These are phyloP conservation scores for Angophora floribunda DNA, from an alignment of 345 rosid species.

Conservation along the genomic window DNA sequence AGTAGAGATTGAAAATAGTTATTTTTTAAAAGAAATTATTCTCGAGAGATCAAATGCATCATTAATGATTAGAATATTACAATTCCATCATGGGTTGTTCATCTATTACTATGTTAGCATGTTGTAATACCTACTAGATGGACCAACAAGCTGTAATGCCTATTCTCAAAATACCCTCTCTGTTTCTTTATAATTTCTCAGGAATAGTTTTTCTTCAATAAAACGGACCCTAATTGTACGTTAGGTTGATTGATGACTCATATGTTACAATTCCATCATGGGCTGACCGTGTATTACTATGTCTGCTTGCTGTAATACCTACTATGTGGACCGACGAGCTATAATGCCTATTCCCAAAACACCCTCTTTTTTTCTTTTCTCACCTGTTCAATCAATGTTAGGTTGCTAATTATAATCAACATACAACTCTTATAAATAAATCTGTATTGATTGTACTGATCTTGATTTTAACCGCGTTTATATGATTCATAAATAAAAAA, in stretches of 20 bases:
- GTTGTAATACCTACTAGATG: too few relatives aligned
- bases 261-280: background rate
- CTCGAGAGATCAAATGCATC: too few relatives aligned
- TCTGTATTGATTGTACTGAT: background rate
- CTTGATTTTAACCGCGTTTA: background rate
- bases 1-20: too few relatives aligned
- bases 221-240: background rate
- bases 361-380: background rate
- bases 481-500: background rate
- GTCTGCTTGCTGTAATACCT: background rate
- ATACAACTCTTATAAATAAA: background rate
- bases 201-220: background rate
- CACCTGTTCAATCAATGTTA: background rate
- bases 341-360: background rate
- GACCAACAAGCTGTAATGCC: too few relatives aligned
- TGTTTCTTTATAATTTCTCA: background rate
- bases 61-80: too few relatives aligned
- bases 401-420: background rate
- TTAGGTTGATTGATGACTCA: background rate
- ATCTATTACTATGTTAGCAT: too few relatives aligned
- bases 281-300: background rate
- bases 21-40: too few relatives aligned
- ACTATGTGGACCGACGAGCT: background rate
- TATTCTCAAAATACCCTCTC: too few relatives aligned
- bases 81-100: too few relatives aligned